A percentile compares a stretch with the other conserved stretches of the same genome.
These are phyloP conservation scores for Petunia secreta DNA, from an alignment of 257 asterid genomes.

Conservation along the genomic window DNA sequence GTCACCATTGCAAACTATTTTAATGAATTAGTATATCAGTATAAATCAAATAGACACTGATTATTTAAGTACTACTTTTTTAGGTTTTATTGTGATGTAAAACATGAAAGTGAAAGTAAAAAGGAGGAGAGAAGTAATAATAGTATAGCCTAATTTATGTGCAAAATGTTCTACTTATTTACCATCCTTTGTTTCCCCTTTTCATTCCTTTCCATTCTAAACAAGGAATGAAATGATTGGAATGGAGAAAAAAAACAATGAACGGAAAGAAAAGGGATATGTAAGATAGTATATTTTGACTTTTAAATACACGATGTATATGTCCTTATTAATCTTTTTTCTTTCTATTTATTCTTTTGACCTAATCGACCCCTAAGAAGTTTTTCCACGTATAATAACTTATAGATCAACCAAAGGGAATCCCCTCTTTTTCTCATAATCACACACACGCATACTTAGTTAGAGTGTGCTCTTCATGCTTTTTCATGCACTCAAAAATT, in stretches of 20 bases:
- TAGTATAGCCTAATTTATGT: background rate
- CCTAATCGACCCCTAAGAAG: background rate
- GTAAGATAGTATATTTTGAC: background rate
- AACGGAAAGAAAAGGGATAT: conserved; percentile 13
- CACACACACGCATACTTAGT: background rate
- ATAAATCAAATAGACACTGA: background rate
- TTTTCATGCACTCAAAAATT: background rate
- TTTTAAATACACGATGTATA: background rate
- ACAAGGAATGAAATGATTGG: conserved; percentile 16
- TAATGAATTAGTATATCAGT: background rate
- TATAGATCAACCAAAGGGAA: background rate
- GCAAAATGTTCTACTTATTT: conserved; percentile 10
- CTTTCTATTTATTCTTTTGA: background rate
- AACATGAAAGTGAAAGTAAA: background rate
- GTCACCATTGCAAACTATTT: background rate
- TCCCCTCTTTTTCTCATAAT: background rate
- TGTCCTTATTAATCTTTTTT: background rate
- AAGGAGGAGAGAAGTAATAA: background rate
- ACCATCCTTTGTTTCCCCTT: conserved; percentile 9
- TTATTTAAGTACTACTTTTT: background rate
- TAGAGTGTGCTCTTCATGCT: background rate
- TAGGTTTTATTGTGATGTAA: conserved; percentile 5
- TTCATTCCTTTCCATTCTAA: conserved; percentile 2
- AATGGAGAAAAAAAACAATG: background rate
- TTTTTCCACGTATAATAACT: background rate